Conservation (phyloP, 495 filamentous ascomycete species). For the Xylona heveae region DNA sequence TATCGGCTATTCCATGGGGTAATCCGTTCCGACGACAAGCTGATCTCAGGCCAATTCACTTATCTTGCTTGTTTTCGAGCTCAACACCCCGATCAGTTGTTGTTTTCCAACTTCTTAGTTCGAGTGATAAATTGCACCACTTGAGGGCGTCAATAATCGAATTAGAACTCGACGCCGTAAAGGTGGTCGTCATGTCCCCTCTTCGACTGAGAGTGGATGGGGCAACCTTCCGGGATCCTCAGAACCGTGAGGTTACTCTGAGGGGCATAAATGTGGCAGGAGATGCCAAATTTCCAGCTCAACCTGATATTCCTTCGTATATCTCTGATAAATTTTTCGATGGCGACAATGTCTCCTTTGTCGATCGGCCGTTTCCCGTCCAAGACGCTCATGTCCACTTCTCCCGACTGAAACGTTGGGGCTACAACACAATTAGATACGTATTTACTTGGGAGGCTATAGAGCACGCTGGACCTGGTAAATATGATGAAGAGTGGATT, state of each 20-base stretch:
- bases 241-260: slow-evolving; percentile 45
- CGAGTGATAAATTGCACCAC: too few relatives aligned
- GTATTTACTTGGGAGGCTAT: slow-evolving; percentile 99
- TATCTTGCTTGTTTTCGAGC: too few relatives aligned
- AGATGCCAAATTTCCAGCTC: slow-evolving; percentile 30
- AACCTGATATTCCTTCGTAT: slow-evolving; percentile 51
- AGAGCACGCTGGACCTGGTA: slow-evolving; percentile 79
- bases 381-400: slow-evolving; percentile 78
- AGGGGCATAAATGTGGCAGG: slow-evolving; percentile 46
- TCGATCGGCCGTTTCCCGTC: slow-evolving; percentile 60
- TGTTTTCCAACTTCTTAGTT: too few relatives aligned
- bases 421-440: slow-evolving; percentile 91
- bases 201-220: slow-evolving; percentile 55
- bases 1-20: too few relatives aligned
- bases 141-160: too few relatives aligned
- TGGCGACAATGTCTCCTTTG: slow-evolving; percentile 78
- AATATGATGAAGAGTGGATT: slow-evolving; percentile 89
- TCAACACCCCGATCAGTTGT: too few relatives aligned
- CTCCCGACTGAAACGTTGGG: slow-evolving; percentile 62
- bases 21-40: too few relatives aligned
- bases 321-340: slow-evolving; percentile 68
- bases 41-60: too few relatives aligned
- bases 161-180: too few relatives aligned
- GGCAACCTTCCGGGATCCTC: slow-evolving; percentile 48
- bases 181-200: too few relatives aligned